phyloP scores from a whole-genome alignment of 495 filamentous ascomycete genomes.

The Talaromyces adpressus region DNA sequence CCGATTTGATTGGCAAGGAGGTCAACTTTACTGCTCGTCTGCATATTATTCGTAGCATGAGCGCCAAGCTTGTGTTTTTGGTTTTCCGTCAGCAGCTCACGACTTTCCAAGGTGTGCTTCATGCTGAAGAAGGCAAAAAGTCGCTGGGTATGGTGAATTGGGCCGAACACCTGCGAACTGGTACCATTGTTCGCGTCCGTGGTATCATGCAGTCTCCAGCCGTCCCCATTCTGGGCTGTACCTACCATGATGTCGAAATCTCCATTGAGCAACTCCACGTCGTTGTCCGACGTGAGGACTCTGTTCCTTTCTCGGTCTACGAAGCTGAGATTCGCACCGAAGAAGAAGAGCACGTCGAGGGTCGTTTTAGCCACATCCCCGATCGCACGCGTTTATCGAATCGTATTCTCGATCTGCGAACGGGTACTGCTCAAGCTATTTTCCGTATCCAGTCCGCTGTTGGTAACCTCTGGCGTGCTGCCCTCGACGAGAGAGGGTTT shows the following conservation, averaged over 20 bases:
- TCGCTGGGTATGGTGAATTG: slow-evolving; percentile 56
- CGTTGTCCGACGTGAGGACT: slow-evolving; percentile 47
- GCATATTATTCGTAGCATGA: slow-evolving; percentile 77
- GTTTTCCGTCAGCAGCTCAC: slow-evolving; percentile 74
- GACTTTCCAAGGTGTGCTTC: slow-evolving; percentile 70
- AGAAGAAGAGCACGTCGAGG: slow-evolving; percentile 37
- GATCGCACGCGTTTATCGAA: slow-evolving; percentile 72
- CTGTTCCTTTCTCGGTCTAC: slow-evolving; percentile 56
- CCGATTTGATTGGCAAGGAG: slow-evolving; percentile 56
- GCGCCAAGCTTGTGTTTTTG: slow-evolving; percentile 82
- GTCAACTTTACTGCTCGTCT: slow-evolving; percentile 74
- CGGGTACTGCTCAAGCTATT: slow-evolving; percentile 79
- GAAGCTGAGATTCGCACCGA: slow-evolving; percentile 50
- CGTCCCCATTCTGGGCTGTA: slow-evolving; percentile 49
- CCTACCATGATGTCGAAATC: slow-evolving; percentile 50
- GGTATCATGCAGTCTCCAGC: slow-evolving; percentile 56
- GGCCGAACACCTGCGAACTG: slow-evolving; percentile 63
- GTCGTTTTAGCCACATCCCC: slow-evolving; percentile 51
- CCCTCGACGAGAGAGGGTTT: slow-evolving; percentile 65
- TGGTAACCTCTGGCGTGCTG: slow-evolving; percentile 68
- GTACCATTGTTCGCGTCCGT: slow-evolving; percentile 58
- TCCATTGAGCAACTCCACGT: slow-evolving; percentile 44
- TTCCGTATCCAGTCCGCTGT: slow-evolving; percentile 70
- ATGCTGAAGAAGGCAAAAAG: slow-evolving; percentile 44
- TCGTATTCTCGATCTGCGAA: slow-evolving; percentile 81